A percentile compares a stretch with the other conserved stretches of the same genome.
These are phyloP conservation scores for Mortierella sp. DNA, from an alignment of 371 early-diverging fungal species.

Conservation along the genomic window DNA sequence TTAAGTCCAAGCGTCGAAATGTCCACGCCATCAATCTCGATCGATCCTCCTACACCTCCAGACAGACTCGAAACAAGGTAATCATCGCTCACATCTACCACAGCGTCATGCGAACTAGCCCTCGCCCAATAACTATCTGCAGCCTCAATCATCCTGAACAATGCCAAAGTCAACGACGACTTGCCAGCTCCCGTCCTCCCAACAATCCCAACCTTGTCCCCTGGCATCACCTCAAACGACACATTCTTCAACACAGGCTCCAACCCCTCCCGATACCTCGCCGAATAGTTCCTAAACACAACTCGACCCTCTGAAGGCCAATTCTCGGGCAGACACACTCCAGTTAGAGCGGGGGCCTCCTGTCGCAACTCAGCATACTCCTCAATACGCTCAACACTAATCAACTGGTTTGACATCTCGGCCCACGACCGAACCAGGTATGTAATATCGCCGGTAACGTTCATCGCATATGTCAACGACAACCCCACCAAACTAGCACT, in stretches of 20 bases:
- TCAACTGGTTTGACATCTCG: slow-evolving; percentile 77
- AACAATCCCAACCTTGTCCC: slow-evolving; percentile 78
- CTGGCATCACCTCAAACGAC: slow-evolving; percentile 62
- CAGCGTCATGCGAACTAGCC: not conserved
- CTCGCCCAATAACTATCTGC: slow-evolving; percentile 34
- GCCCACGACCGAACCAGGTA: slow-evolving; percentile 80
- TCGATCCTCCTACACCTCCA: slow-evolving; percentile 63
- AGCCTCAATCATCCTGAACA: slow-evolving; percentile 44
- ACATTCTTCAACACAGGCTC: slow-evolving; percentile 71
- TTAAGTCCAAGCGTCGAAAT: slow-evolving; percentile 84
- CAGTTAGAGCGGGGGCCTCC: slow-evolving; percentile 65
- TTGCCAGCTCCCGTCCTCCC: slow-evolving; percentile 61
- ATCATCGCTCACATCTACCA: not conserved
- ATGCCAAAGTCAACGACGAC: slow-evolving; percentile 38
- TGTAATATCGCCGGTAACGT: slow-evolving; percentile 72
- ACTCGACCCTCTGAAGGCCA: slow-evolving; percentile 84
- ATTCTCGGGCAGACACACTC: slow-evolving; percentile 44
- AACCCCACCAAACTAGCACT: slow-evolving; percentile 72
- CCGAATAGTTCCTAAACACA: slow-evolving; percentile 63
- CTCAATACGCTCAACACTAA: slow-evolving; percentile 76
- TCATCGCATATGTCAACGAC: slow-evolving; percentile 75
- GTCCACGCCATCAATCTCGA: slow-evolving; percentile 85
- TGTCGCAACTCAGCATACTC: slow-evolving; percentile 73
- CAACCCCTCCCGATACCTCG: slow-evolving; percentile 27
- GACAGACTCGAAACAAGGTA: not conserved